Evolutionary conservation across 805 yeast genomes (phyloP).

Genomic region (Candida cerambycidarum): DNA sequence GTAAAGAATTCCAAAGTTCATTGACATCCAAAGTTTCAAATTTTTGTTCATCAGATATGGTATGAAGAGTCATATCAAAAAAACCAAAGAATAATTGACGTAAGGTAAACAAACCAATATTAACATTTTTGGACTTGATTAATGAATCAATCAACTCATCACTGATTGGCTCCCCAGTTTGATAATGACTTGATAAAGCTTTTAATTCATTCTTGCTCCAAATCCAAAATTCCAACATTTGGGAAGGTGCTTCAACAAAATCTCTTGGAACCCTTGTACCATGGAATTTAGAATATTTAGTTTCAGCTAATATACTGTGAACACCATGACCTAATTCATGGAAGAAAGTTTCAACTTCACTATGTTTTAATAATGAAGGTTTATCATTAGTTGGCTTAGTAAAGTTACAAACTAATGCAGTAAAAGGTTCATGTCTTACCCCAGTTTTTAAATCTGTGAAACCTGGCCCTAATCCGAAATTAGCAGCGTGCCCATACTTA

Average conservation of each 20-base stretch:
- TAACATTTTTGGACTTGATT: conserved; percentile 67
- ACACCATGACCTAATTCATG: conserved; percentile 91
- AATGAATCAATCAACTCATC: conserved; percentile 58
- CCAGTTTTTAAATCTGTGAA: conserved; percentile 48
- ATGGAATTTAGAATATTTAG: conserved; percentile 64
- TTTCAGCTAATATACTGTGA: conserved; percentile 70
- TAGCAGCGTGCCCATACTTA: conserved; percentile 88
- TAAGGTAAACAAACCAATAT: conserved; percentile 67
- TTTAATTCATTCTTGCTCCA: conserved; percentile 68
- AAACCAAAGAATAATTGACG: conserved; percentile 79
- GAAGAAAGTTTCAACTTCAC: conserved; percentile 80
- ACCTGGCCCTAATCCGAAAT: conserved; percentile 67
- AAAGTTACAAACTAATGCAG: conserved; percentile 82
- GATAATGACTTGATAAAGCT: conserved; percentile 64
- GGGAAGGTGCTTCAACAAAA: conserved; percentile 91
- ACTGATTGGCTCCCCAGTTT: conserved; percentile 55
- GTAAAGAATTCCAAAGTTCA: conserved; percentile 61
- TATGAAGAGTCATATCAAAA: conserved; percentile 74
- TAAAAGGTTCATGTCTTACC: conserved; percentile 59
- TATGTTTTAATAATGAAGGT: conserved; percentile 75
- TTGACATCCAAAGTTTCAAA: conserved; percentile 48
- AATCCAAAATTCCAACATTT: conserved; percentile 85
- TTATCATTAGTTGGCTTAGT: conserved; percentile 68
- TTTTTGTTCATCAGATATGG: conserved; percentile 35
- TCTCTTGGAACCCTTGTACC: conserved; percentile 82